Conservation (phyloP, 2,329 filamentous ascomycete species). For the Hymenoscyphus linearis region DNA sequence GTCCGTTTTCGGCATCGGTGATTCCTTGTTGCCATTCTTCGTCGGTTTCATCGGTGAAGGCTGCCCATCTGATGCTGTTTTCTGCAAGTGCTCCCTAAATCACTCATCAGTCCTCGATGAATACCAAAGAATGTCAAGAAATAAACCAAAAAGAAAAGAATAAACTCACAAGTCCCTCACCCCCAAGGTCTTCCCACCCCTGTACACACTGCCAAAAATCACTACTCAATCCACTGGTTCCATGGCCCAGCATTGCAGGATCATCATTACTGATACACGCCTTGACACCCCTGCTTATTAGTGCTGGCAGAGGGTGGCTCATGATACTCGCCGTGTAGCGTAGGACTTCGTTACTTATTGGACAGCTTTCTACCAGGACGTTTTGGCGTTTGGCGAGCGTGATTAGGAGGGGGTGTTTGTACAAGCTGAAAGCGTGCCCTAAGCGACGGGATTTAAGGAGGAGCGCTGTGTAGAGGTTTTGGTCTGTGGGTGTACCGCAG, state of each 20-base stretch:
- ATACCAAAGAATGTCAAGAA: no score
- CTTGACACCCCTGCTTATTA: slow-evolving; percentile 74
- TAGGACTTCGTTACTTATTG: slow-evolving; percentile 84
- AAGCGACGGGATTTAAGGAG: slow-evolving; percentile 78
- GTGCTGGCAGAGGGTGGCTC: slow-evolving; percentile 71
- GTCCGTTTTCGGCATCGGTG: slow-evolving; percentile 63
- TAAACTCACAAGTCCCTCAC: slow-evolving; percentile 58
- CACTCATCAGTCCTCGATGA: neutral
- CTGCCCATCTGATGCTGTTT: slow-evolving; percentile 83
- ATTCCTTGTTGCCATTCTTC: slow-evolving; percentile 70
- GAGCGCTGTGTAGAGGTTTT: slow-evolving; percentile 80
- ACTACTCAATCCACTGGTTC: slow-evolving; percentile 72
- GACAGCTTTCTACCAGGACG: slow-evolving; percentile 82
- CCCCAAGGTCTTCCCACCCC: slow-evolving; percentile 80
- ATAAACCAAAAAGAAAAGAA: neutral
- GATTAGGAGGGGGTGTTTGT: slow-evolving; percentile 81
- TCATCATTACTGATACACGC: slow-evolving; percentile 87
- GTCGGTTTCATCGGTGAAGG: slow-evolving; percentile 69
- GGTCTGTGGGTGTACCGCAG: slow-evolving; percentile 61
- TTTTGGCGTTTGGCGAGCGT: slow-evolving; percentile 79
- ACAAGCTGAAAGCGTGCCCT: slow-evolving; percentile 78
- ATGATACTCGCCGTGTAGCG: slow-evolving; percentile 69
- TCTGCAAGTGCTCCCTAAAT: slow-evolving; percentile 55
- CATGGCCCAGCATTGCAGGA: slow-evolving; percentile 80
- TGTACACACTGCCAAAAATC: slow-evolving; percentile 91